These are phyloP conservation scores for Aspergillus calidoustus DNA, from an alignment of 2,329 filamentous ascomycete species.

Conservation along the genomic window DNA sequence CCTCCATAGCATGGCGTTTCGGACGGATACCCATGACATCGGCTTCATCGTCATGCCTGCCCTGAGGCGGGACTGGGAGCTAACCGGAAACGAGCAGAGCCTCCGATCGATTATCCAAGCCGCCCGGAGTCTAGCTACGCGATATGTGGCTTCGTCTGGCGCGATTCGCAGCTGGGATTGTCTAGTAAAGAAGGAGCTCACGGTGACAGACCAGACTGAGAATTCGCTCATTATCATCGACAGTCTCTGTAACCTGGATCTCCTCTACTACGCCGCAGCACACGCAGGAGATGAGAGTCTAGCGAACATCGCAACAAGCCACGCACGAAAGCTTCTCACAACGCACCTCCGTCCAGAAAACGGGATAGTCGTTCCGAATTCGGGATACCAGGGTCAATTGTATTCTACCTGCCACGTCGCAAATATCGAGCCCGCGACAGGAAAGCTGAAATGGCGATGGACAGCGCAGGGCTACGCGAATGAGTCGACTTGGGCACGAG, in stretches of 20 bases:
- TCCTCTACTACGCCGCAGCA: slow-evolving; percentile 44
- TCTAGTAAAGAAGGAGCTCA: slow-evolving; percentile 20
- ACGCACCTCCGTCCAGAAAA: slow-evolving; percentile 33
- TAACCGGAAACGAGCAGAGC: slow-evolving; percentile 35
- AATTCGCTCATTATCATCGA: slow-evolving; percentile 51
- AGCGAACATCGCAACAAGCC: slow-evolving; percentile 43
- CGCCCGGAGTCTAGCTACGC: slow-evolving; percentile 35
- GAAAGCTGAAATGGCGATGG: slow-evolving; percentile 21
- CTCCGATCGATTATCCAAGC: slow-evolving; percentile 21
- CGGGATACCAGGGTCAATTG: slow-evolving; percentile 9
- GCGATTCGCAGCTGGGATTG: slow-evolving; percentile 43
- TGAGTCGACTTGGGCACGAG: slow-evolving; percentile 30
- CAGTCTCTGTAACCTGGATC: slow-evolving; percentile 48
- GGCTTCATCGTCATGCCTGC: slow-evolving; percentile 59
- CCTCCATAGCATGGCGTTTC: slow-evolving; percentile 27
- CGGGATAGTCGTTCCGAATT: background rate
- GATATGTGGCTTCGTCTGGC: slow-evolving; percentile 41
- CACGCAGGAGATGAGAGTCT: slow-evolving; percentile 30
- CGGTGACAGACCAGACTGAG: slow-evolving; percentile 38
- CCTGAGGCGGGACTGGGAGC: slow-evolving; percentile 53
- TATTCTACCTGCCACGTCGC: slow-evolving; percentile 29
- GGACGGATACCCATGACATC: slow-evolving; percentile 60
- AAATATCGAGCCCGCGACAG: slow-evolving; percentile 27
- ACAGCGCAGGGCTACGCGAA: slow-evolving; percentile 30
- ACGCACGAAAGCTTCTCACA: slow-evolving; percentile 42